Evolutionary conservation across 352 stramenopile genomes (phyloP), one percentile per base, ranked within the genome.

Genomic region (Globisporangium carolinianum): DNA sequence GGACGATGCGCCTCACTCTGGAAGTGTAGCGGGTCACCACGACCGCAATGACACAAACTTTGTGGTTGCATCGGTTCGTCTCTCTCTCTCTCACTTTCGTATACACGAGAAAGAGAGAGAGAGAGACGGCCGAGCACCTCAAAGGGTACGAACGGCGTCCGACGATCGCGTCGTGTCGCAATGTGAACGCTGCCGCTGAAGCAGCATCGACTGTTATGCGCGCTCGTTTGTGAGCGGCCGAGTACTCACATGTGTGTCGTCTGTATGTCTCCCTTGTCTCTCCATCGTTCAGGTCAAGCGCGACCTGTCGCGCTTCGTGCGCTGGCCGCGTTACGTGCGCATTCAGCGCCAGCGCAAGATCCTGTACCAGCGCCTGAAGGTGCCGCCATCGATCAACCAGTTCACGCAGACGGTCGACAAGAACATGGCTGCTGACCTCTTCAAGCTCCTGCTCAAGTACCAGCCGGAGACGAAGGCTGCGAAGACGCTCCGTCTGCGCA

Each of bases 401-500:
- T 99, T 99, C 87, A 94, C 83, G 68, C 97, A 98, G 82, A 93
- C 92, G 56, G 67, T 99, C 62, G 90, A 98, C 61, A 99, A 99
- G 91, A 99, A 99, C 81, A 87, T 98, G 63, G 88, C 97, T 53
- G 95, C 95, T 57, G 97, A 98, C 68, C 80, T 99, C 32, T 98
- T 99, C 79, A 99, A 98, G 70, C 72, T 99, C 53, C 85, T 99
- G 65, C 86, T 98, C 50, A 99, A 99, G 84, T 99, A 99, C 94
- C 90, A 98, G 72, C 96, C 97, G 17, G 97, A 99, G 82, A 99
- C 95, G 63, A 97, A 98, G 78, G 94, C 89, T 39, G 95, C 95
- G 57, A 99, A 99, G 91, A 97, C 93, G 56, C 80, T 98, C 72
- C 94, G 97, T 69, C 84, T 99, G 47, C 97, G 98, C 83, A 96